These are phyloP conservation scores for Phenoliferia sp. DNA, from an alignment of 1,284 basidiomycete species.

Conservation along the genomic window DNA sequence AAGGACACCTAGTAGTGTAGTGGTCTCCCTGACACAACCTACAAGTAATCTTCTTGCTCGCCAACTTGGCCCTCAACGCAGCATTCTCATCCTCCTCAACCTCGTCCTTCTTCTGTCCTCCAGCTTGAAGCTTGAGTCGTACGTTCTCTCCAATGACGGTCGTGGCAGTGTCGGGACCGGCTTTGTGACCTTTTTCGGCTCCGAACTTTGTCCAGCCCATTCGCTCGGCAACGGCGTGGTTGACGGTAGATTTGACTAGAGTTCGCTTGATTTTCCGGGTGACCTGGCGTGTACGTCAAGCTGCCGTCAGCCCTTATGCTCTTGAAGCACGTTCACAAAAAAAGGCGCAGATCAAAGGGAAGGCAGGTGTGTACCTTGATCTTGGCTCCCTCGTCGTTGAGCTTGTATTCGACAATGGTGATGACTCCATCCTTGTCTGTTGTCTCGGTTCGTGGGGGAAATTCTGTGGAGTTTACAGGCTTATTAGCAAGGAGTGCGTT, in stretches of 20 bases:
- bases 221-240: conserved; percentile 86
- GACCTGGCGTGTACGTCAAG: conserved; percentile 50
- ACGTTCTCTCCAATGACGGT: conserved; percentile 95
- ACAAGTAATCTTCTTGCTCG: conserved; percentile 79
- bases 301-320: background rate
- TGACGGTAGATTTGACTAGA: conserved; percentile 86
- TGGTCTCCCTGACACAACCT: conserved; percentile 94
- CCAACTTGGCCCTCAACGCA: conserved; percentile 63
- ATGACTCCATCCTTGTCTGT: conserved; percentile 85
- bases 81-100: conserved; percentile 67
- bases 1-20: conserved; percentile 97
- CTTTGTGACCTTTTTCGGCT: conserved; percentile 76
- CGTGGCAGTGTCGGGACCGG: conserved; percentile 88
- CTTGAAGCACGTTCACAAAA: background rate
- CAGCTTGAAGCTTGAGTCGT: conserved; percentile 73
- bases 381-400: conserved; percentile 90
- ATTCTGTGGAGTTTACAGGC: conserved; percentile 14
- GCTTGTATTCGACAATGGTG: conserved; percentile 73
- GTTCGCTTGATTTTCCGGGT: conserved; percentile 82
- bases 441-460: conserved; percentile 52
- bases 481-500: background rate
- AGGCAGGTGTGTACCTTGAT: conserved; percentile 65
- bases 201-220: conserved; percentile 95
- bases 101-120: conserved; percentile 65
- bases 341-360: background rate